Evolutionary conservation across 1,284 basidiomycete species (phyloP).

Genomic region (Gomphus bonarii): DNA sequence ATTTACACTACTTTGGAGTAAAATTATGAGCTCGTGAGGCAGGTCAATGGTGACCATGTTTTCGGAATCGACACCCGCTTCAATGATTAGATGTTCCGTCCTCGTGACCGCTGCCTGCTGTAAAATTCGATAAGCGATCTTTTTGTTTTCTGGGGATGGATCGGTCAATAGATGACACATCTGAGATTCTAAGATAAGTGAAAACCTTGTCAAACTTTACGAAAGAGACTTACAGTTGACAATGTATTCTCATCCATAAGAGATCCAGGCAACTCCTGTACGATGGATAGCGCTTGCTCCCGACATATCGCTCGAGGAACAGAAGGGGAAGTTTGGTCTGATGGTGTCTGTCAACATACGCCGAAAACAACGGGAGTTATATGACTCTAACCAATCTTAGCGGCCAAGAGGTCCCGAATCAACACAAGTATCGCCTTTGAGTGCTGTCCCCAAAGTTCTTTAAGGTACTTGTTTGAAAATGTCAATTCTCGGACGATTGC

Average conservation of each 20-base stretch:
- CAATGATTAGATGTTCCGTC: constrained; percentile 75
- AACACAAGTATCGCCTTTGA: constrained; percentile 41
- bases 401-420: constrained; percentile 48
- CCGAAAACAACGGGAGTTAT: neutral
- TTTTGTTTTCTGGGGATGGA: constrained; percentile 53
- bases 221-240: constrained; percentile 36
- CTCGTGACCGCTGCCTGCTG: constrained; percentile 51
- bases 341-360: constrained; percentile 1
- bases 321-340: constrained; percentile 28
- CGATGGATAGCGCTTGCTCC: constrained; percentile 53
- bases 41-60: constrained; percentile 42
- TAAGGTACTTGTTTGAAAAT: constrained; percentile 62
- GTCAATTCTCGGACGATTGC: constrained; percentile 63
- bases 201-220: neutral
- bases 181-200: constrained; percentile 26
- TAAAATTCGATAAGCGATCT: constrained; percentile 61
- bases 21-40: constrained; percentile 54
- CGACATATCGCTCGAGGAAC: constrained; percentile 60
- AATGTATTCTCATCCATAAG: constrained; percentile 59
- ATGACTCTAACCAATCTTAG: constrained; percentile 35
- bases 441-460: constrained; percentile 59
- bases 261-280: constrained; percentile 53
- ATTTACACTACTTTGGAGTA: constrained; percentile 42
- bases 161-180: constrained; percentile 71
- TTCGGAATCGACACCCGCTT: constrained; percentile 63